Evolutionary conservation across 129 eudicot genomes (phyloP).

Genomic region (Saposhnikovia divaricata): DNA sequence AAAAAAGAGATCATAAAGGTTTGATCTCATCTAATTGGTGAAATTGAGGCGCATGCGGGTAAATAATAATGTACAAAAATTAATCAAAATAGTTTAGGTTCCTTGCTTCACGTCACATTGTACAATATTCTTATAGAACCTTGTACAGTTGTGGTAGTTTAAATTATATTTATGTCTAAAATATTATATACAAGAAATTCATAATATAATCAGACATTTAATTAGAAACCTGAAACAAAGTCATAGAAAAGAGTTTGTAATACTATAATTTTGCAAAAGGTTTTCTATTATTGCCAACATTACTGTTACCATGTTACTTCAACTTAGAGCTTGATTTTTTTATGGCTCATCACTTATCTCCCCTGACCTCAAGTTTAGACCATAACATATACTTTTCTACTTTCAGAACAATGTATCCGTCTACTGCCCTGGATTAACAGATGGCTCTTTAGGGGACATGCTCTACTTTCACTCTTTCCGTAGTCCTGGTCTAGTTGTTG

Average conservation of each 20-base stretch:
- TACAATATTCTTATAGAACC: not conserved
- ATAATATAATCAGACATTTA: not conserved
- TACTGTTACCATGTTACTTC: not conserved
- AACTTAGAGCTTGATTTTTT: not conserved
- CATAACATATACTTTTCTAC: not conserved
- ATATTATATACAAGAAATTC: no score
- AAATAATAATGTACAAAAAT: no score
- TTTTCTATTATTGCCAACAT: not conserved
- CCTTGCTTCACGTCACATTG: not conserved
- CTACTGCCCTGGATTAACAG: constrained; percentile 87
- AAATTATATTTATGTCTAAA: not conserved
- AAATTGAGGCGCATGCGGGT: not conserved
- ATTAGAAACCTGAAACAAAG: not conserved
- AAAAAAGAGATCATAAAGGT: not conserved
- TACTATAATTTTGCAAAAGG: not conserved
- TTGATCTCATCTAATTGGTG: not conserved
- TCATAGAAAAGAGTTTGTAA: not conserved
- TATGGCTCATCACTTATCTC: not conserved
- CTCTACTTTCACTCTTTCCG: constrained; percentile 77
- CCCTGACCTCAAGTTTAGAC: not conserved
- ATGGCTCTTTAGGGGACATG: constrained; percentile 95
- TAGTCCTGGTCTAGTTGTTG: constrained; percentile 79
- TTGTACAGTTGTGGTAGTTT: not conserved
- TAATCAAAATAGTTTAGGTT: not conserved
- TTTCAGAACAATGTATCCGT: constrained; percentile 73